Conservation (phyloP, 2,329 filamentous ascomycete genomes). For the Fusarium subglutinans region DNA sequence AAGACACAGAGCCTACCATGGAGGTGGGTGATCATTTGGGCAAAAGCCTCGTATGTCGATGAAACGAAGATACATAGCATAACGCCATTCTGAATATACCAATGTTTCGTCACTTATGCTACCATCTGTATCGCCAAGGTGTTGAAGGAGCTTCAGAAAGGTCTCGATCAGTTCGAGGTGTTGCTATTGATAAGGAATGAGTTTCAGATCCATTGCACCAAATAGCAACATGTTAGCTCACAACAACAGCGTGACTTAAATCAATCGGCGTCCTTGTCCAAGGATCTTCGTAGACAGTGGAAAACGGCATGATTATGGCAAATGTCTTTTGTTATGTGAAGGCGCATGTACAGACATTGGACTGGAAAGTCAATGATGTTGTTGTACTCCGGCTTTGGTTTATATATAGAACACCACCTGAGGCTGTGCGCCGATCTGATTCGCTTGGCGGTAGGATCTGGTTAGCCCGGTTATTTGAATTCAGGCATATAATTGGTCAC, state of each 20-base stretch:
- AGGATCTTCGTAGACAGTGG: background rate
- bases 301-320: background rate
- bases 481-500: background rate
- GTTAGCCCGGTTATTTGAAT: rapidly evolving
- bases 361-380: no score
- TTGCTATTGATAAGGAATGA: background rate
- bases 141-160: background rate
- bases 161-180: background rate
- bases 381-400: background rate
- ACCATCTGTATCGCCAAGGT: background rate
- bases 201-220: background rate
- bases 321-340: background rate
- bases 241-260: background rate
- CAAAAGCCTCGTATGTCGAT: background rate
- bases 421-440: background rate
- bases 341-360: rapidly evolving
- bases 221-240: background rate
- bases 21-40: background rate
- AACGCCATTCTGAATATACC: constrained; percentile 12
- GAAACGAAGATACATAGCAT: background rate
- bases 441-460: no score
- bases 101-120: background rate
- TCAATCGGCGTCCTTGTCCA: background rate
- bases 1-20: background rate
- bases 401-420: background rate